Conservation (phyloP, 352 stramenopile species). For the Globisporangium barbulae region DNA sequence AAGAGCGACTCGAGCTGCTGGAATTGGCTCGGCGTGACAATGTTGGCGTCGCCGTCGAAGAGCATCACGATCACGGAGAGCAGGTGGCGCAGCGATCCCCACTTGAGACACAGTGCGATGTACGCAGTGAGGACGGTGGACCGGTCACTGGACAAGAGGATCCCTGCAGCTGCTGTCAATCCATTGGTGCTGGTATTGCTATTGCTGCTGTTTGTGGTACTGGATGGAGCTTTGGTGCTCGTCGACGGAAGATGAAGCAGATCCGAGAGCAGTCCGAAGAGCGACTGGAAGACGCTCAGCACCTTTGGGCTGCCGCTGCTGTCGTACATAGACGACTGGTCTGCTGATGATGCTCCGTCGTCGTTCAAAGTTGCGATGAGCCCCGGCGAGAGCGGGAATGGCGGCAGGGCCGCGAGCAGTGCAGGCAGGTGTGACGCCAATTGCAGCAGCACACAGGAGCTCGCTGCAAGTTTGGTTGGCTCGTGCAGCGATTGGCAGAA, state of each 20-base stretch:
- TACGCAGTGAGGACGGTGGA: slow-evolving; percentile 43
- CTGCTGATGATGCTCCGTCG: too few relatives aligned
- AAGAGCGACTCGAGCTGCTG: slow-evolving; percentile 33
- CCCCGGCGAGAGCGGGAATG: slow-evolving; percentile 52
- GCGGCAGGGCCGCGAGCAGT: slow-evolving; percentile 50
- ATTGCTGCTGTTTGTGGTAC: background rate
- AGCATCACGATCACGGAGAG: slow-evolving; percentile 40
- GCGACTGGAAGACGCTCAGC: slow-evolving; percentile 51
- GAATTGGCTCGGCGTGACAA: slow-evolving; percentile 22
- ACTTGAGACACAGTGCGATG: slow-evolving; percentile 68
- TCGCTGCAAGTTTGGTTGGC: slow-evolving; percentile 17
- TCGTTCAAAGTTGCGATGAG: slow-evolving; percentile 16
- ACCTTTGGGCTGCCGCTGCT: background rate
- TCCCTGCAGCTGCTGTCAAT: background rate
- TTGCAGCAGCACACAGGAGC: slow-evolving; percentile 36
- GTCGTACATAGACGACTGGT: background rate
- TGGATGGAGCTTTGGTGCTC: background rate
- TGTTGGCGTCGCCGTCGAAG: slow-evolving; percentile 24
- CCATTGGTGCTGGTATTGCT: background rate
- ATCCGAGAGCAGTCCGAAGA: slow-evolving; percentile 43
- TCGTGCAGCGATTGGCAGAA: slow-evolving; percentile 52
- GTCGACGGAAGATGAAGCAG: slow-evolving; percentile 24
- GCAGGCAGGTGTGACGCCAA: slow-evolving; percentile 53
- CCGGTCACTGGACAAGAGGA: slow-evolving; percentile 24
- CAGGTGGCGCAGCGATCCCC: slow-evolving; percentile 50